Conservation (phyloP, 345 rosid genomes). For the Rhodamnia argentea region DNA sequence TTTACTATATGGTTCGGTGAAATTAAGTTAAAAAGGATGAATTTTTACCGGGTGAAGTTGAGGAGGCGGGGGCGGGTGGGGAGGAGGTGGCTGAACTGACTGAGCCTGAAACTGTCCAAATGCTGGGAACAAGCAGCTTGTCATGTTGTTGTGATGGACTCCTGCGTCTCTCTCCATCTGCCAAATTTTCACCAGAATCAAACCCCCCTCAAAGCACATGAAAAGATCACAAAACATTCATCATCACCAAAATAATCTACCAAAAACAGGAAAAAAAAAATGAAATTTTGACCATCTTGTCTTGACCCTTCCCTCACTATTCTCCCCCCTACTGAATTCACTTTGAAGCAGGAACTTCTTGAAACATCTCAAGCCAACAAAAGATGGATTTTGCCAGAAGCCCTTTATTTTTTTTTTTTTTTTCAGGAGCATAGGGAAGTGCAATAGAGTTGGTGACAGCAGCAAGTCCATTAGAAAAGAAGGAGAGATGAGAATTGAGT, state of each 20-base stretch:
- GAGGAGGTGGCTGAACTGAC: slow-evolving; percentile 20
- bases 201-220: neutral
- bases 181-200: neutral
- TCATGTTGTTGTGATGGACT: slow-evolving; percentile 24
- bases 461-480: neutral
- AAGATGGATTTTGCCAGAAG: neutral
- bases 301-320: neutral
- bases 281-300: neutral
- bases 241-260: neutral
- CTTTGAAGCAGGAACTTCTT: neutral
- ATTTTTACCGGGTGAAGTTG: slow-evolving; percentile 34
- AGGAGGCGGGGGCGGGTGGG: slow-evolving; percentile 18
- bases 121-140: slow-evolving; percentile 43
- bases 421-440: neutral
- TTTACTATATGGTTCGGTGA: neutral
- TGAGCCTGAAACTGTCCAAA: slow-evolving; percentile 50
- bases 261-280: accelerated
- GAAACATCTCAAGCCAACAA: neutral
- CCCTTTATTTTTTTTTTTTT: neutral
- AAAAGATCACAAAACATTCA: neutral
- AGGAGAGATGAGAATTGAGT: neutral
- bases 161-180: slow-evolving; percentile 49
- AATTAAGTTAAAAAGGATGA: neutral
- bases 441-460: neutral
- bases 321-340: neutral